Conservation (phyloP, 352 stramenopile genomes). For the Detonula confervacea region DNA sequence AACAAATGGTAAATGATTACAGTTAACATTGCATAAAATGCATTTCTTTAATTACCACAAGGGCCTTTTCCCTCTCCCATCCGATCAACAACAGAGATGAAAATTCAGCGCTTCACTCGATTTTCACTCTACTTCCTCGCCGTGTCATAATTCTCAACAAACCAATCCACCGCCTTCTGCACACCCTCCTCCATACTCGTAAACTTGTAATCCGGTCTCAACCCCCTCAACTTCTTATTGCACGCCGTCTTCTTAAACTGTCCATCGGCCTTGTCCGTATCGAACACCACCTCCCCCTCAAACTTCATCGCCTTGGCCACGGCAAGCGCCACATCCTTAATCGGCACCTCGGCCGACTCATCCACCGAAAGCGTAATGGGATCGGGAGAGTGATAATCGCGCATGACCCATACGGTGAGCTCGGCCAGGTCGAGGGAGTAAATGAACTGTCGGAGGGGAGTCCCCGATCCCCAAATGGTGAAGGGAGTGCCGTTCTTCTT, state of each 20-base stretch:
- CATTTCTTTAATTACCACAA: no score
- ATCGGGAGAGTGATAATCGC: slow-evolving; percentile 89
- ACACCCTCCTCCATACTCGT: slow-evolving; percentile 91
- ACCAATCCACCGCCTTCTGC: slow-evolving; percentile 89
- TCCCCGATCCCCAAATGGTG: slow-evolving; percentile 94
- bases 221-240: slow-evolving; percentile 93
- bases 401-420: slow-evolving; percentile 92
- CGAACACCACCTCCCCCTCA: slow-evolving; percentile 88
- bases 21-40: no score
- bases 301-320: slow-evolving; percentile 86
- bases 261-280: slow-evolving; percentile 95
- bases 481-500: slow-evolving; percentile 91
- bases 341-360: slow-evolving; percentile 93
- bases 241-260: slow-evolving; percentile 99
- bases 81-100: no score
- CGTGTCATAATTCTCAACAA: slow-evolving; percentile 88
- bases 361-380: slow-evolving; percentile 96
- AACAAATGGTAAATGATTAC: no score
- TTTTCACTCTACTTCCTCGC: slow-evolving; percentile 86
- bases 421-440: slow-evolving; percentile 94
- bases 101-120: no score
- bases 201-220: slow-evolving; percentile 94
- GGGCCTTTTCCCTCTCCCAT: no score
- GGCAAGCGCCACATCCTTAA: slow-evolving; percentile 91
- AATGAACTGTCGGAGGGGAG: slow-evolving; percentile 97